Base-by-base conservation (phyloP, 2,329 filamentous ascomycete species). In the Fusarium coicis region DNA sequence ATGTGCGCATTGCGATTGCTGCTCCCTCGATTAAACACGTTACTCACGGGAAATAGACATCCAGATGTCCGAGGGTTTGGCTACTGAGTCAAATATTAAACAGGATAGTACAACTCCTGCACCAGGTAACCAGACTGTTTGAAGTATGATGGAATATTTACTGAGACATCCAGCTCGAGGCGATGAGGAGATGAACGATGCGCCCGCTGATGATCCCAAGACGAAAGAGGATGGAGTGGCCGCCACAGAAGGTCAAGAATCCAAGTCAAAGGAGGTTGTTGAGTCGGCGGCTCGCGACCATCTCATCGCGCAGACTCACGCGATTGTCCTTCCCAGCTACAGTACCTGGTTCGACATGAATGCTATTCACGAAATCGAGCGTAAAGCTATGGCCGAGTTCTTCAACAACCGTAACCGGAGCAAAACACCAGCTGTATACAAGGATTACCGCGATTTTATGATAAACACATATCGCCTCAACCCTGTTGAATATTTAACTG, bases 341-440 rank as follows among this genome's bases (percentile, higher is more conserved):
- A 97, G 95, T 80, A 96, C 93, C 19, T 99, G 96, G 96, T 99
- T 99, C 82, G 96, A 99, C 83, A 98, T 99, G 96, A 93, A 95
- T 81, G 88, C 90, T 55, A 93, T 99, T 79, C 93, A 98, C 83
- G 90, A 91, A 68, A 93, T 98, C 77, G 96, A 99, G 85, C 93
- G 93, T 80, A 99, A 98, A 83, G 95, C 95, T 12, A 88, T 99
- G 75, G 95, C 96, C 26, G 96, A 99, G 82, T 99, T 98, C 85
- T 99, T 99, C 89, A 99, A 99, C 85, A 96, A 91, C 82, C 91
- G 96, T 68, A 99, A 99, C 84, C 93, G 96, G 78, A 98, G 96
- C 90, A 99, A 99, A 85, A 99, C 96, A 1, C 93, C 95, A 2
- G 92, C 95, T 54, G 94, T 98, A 28, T 99, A 99, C 87, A 98